Conservation (phyloP, 2,329 filamentous ascomycete species). For the Aspergillus tubingensis region DNA sequence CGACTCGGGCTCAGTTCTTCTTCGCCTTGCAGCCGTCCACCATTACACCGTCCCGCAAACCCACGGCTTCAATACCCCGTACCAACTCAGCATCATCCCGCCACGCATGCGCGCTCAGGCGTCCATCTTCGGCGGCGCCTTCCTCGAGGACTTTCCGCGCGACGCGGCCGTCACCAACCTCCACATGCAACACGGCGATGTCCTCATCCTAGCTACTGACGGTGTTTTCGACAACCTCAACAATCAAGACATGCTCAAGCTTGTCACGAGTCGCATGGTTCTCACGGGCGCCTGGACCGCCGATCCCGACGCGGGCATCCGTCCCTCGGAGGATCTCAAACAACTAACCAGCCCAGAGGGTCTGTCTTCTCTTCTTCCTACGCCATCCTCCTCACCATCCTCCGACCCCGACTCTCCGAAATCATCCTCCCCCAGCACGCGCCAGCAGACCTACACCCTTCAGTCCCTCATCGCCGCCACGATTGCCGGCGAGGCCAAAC, state of each 20-base stretch:
- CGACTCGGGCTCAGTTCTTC: slow-evolving; percentile 88
- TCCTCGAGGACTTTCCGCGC: slow-evolving; percentile 78
- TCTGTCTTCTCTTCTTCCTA: slow-evolving; percentile 31
- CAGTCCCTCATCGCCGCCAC: slow-evolving; percentile 78
- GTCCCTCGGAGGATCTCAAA: slow-evolving; percentile 62
- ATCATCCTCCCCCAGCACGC: slow-evolving; percentile 10
- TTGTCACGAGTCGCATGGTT: slow-evolving; percentile 77
- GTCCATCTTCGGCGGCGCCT: slow-evolving; percentile 77
- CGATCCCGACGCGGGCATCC: slow-evolving; percentile 60
- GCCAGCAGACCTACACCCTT: slow-evolving; percentile 54
- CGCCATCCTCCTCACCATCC: slow-evolving; percentile 4
- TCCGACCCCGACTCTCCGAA: slow-evolving; percentile 2
- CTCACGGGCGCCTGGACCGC: slow-evolving; percentile 72
- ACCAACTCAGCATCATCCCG: slow-evolving; percentile 87
- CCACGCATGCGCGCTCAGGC: slow-evolving; percentile 76
- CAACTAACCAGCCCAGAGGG: slow-evolving; percentile 55
- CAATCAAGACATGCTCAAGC: slow-evolving; percentile 80
- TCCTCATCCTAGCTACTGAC: slow-evolving; percentile 91
- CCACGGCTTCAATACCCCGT: slow-evolving; percentile 97
- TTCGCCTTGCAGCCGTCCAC: slow-evolving; percentile 83
- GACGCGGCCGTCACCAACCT: slow-evolving; percentile 81
- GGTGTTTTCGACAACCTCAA: slow-evolving; percentile 96
- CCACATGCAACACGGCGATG: slow-evolving; percentile 81
- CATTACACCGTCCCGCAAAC: slow-evolving; percentile 83
- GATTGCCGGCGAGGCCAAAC: slow-evolving; percentile 79